These are phyloP conservation scores for Lachancea nothofagi DNA, from an alignment of 805 yeast species.

Conservation along the genomic window DNA sequence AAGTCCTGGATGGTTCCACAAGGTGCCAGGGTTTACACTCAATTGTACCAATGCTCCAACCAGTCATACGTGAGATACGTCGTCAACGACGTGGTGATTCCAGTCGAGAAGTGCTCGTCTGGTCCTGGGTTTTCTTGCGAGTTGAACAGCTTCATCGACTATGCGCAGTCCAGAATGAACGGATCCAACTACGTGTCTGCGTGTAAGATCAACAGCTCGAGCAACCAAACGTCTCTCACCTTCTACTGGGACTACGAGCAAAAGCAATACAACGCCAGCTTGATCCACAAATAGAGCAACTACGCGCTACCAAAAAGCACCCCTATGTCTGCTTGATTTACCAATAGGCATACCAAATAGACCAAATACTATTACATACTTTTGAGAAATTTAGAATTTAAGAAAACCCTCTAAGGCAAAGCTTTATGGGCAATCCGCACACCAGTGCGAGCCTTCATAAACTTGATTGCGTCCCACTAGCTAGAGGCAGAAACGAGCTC, in stretches of 20 bases:
- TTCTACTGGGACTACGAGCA: conserved; percentile 13
- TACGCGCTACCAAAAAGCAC: no score
- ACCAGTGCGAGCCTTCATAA: no score
- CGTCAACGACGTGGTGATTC: conserved; percentile 51
- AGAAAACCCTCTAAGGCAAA: no score
- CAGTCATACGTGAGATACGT: conserved; percentile 43
- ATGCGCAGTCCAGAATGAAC: conserved; percentile 29
- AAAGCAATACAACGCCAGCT: conserved; percentile 8
- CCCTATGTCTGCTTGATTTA: no score
- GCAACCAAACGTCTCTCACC: conserved; percentile 13
- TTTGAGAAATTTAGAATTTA: no score
- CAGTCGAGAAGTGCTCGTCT: conserved; percentile 41
- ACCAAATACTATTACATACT: no score
- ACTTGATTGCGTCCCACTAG: no score
- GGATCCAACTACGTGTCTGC: conserved; percentile 30
- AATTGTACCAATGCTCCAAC: conserved; percentile 41
- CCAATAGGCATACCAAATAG: no score
- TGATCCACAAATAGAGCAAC: neutral
- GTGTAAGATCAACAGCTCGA: conserved; percentile 25
- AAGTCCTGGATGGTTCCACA: conserved; percentile 48
- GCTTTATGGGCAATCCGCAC: no score
- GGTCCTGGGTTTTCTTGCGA: conserved; percentile 54
- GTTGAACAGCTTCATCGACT: conserved; percentile 31
- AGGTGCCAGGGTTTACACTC: conserved; percentile 53
- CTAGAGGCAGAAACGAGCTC: no score